Evolutionary conservation across 2,329 filamentous ascomycete species (phyloP), one percentile per base, ranked within the genome.

Genomic region (Neospermospora avenae): DNA sequence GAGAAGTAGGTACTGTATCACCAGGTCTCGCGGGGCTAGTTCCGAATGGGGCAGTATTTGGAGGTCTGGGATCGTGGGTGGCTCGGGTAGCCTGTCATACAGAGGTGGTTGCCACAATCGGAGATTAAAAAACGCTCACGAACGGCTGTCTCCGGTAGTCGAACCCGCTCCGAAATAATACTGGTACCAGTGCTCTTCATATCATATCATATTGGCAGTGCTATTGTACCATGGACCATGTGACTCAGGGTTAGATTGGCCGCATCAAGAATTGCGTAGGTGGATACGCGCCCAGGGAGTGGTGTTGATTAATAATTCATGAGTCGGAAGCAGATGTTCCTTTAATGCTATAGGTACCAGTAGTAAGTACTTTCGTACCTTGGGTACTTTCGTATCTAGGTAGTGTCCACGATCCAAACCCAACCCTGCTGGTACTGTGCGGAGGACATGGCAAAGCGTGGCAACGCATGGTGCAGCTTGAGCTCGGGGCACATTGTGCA

Each of bases 121-220:
- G 59, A 61, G 51, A 58, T 61, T 61, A 61, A 61, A 57, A 39
- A n/a, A 45, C 34, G 45, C 53, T 60, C 58, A 48, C 56, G 58
- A 57, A 59, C 46, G 39, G 28, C 18, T 49, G 34, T 55, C 28
- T 57, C 45, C 52, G 52, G 58, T 48, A 52, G 16, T 37, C 59
- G 54, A 57, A 53, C 48, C 59, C 49, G 49, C 49, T 39, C 35
- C 46, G 41, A 58, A 4, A 20, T 24, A 46, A 5, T 49, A 37
- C 41, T 31, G 22, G 45, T 39, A 31, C 45, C 25, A 42, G 25
- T 22, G 24, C 37, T 49, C 31, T 42, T 48, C 49, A 41, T 14
- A 57, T 45, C 41, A 35, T 51, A 46, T 39, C 25, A 31, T 31
- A 31, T 31, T 42, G 31, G 52, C 46, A 41, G 39, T 55, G 41